Evolutionary conservation across 148 eudicot species (phyloP).

Genomic region (Chenopodium album): DNA sequence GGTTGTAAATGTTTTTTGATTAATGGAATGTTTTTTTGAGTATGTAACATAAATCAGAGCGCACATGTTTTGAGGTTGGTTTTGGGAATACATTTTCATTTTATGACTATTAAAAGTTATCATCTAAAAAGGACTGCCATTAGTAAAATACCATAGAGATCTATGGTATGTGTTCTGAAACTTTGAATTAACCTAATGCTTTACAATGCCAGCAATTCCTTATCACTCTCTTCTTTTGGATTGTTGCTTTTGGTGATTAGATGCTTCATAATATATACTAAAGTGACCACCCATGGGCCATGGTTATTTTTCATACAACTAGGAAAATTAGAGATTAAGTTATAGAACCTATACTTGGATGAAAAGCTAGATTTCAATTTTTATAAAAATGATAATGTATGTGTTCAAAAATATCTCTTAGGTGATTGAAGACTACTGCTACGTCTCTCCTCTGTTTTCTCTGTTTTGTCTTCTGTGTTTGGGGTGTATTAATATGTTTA

Average conservation of each 20-base stretch:
- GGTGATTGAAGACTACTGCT: background rate
- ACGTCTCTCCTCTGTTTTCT: background rate
- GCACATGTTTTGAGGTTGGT: no score
- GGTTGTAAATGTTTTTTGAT: no score
- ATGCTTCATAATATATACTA: background rate
- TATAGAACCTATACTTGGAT: background rate
- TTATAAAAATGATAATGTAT: background rate
- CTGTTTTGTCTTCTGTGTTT: background rate
- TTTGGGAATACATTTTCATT: no score
- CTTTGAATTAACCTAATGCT: no score
- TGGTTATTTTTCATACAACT: background rate
- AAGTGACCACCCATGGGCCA: background rate
- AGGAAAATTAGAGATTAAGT: background rate
- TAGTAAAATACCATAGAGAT: no score
- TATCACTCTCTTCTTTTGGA: background rate
- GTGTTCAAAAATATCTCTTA: background rate
- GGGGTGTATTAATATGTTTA: background rate
- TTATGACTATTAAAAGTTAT: no score
- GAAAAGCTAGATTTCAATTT: background rate
- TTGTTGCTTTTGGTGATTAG: conserved; percentile 3
- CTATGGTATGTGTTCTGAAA: no score
- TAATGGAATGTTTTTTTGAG: no score
- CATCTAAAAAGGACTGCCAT: no score
- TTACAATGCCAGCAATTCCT: no score
- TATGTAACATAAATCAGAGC: no score